Base-by-base conservation (phyloP, 208 protist species). In the Wallacemonas rigidus region DNA sequence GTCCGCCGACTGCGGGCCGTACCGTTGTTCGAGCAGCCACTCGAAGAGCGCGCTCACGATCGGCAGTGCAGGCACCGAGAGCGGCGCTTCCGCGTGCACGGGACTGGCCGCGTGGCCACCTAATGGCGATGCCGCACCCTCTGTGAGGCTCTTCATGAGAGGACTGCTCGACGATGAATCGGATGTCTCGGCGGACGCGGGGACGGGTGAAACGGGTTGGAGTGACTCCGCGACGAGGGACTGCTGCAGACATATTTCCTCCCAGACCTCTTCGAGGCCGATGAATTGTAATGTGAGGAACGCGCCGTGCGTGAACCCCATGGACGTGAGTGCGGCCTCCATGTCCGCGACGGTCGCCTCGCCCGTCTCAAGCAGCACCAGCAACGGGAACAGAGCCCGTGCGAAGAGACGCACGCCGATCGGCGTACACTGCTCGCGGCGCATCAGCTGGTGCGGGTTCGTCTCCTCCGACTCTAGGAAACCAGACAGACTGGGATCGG, bases 391-490 rank as follows among this genome's bases (percentile, higher is more conserved):
- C 36, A 75, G 26, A 39, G 57, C 70, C 1, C 57, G 54, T 14
- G 70, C 70, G 50, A 74, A 74, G 45, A 74, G 53, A 5, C 70
- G 70, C 2, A 74, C 35, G 11, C 70, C 70, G 35, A 54, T 41
- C 36, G 62, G 62, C 36, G 70, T 58, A 60, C 48, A 74, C 45
- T 35, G 53, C 5, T 48, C 47, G 9, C 44, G 39, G 26, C 36
- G 11, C 45, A 60, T 50, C 17, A 50, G 54, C 11, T 50, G 6
- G 35, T n/a, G 40, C 68, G 51, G 1, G 6, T 65, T 17, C 5
- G n/a, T 9, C 53, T 8, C 9, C 53, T 57, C 53, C 15, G 26
- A 8, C 14, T 65, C 60, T n/a, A 65, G 17, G 9, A 65, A 65
- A 38, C 41, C 60, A 3, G 60, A 65, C 43, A n/a, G 15, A 41